phyloP scores from a whole-genome alignment of 306 rosid species.

The Prosopis cineraria region DNA sequence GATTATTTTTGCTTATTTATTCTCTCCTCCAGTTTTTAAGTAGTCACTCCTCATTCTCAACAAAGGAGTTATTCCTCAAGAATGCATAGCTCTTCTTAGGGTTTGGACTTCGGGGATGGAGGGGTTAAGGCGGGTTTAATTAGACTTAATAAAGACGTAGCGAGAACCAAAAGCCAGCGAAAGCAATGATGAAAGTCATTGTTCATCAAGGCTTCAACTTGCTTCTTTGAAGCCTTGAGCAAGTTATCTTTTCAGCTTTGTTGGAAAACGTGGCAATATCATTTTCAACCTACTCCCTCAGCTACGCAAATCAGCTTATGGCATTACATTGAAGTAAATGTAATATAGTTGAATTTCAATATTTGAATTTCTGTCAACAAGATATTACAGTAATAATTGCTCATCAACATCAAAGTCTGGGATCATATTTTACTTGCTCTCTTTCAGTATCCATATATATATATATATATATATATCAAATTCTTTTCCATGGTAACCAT shows the following conservation, averaged over 20 bases:
- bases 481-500: constrained; percentile 27
- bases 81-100: constrained; percentile 43
- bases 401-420: constrained; percentile 1
- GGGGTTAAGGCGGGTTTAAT: constrained; percentile 11
- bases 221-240: no score
- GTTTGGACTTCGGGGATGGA: background rate
- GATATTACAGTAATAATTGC: no score
- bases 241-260: background rate
- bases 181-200: background rate
- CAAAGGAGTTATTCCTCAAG: constrained; percentile 13
- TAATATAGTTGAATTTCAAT: no score
- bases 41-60: no score
- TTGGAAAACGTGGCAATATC: background rate
- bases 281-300: background rate
- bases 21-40: no score
- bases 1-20: no score
- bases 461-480: no score
- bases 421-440: constrained; percentile 24
- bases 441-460: constrained; percentile 17
- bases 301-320: background rate
- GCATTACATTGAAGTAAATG: no score
- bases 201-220: background rate
- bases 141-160: background rate
- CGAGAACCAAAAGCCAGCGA: background rate
- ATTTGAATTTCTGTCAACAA: no score